phyloP scores from a whole-genome alignment of 768 basidiomycete species.

The Trametes gibbosa region DNA sequence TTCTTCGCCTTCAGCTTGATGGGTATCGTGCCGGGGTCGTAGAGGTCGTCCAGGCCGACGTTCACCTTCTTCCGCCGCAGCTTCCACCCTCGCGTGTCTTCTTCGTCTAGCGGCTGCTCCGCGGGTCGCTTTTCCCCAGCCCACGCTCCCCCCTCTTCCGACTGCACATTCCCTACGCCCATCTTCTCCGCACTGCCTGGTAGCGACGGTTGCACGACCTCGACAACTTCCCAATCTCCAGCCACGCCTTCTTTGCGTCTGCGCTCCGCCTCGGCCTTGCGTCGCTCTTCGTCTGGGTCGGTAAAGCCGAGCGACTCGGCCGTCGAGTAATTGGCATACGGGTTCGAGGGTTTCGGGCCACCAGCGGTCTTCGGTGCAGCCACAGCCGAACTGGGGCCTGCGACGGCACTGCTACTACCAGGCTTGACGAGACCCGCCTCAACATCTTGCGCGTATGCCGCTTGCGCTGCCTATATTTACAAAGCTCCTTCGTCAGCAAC shows the following conservation, averaged over 20 bases:
- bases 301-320: constrained; percentile 77
- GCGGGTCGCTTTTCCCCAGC: constrained; percentile 29
- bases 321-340: constrained; percentile 84
- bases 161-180: constrained; percentile 4
- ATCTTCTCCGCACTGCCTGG: not conserved
- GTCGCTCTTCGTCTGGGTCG: constrained; percentile 72
- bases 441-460: constrained; percentile 76
- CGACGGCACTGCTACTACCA: constrained; percentile 32
- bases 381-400: constrained; percentile 33
- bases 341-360: constrained; percentile 53
- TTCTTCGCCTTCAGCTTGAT: constrained; percentile 61
- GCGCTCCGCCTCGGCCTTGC: constrained; percentile 57
- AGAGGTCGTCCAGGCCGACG: constrained; percentile 71
- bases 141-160: constrained; percentile 6
- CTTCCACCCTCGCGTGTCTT: constrained; percentile 57
- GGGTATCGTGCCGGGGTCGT: constrained; percentile 71
- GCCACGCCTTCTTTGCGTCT: constrained; percentile 64
- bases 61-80: constrained; percentile 60
- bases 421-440: constrained; percentile 58
- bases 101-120: constrained; percentile 41
- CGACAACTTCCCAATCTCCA: constrained; percentile 76
- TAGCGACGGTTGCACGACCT: constrained; percentile 29
- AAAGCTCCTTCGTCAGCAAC: constrained; percentile 7
- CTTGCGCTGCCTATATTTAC: constrained; percentile 62
- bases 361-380: constrained; percentile 35